Percentiles rank a stretch among this genome's conserved stretches.
phyloP scores from a whole-genome alignment of 805 yeast genomes.

The Novakomyces olei region DNA sequence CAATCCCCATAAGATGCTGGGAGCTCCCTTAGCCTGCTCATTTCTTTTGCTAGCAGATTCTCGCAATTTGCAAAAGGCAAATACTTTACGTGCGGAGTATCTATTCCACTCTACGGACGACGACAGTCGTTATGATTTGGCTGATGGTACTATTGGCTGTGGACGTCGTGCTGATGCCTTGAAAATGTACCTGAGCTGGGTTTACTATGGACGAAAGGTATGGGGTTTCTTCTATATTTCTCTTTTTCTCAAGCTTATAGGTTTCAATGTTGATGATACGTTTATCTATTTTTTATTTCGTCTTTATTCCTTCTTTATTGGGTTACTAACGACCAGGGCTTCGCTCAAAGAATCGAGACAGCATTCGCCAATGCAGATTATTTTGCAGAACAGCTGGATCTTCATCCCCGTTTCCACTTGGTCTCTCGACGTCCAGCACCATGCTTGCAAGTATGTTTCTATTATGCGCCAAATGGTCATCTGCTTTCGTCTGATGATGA shows the following conservation, averaged over 20 bases:
- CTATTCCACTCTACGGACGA: conserved; percentile 43
- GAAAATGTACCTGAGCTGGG: conserved; percentile 61
- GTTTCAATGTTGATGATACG: too few species aligned
- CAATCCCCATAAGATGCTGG: conserved; percentile 74
- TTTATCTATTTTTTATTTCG: conserved; percentile 4
- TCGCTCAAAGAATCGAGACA: conserved; percentile 43
- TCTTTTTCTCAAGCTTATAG: too few species aligned
- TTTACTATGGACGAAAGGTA: conserved; percentile 51
- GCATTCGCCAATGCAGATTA: conserved; percentile 46
- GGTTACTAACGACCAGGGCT: too few species aligned
- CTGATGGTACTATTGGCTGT: conserved; percentile 83
- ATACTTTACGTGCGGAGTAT: conserved; percentile 61
- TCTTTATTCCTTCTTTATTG: background rate
- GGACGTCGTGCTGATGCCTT: conserved; percentile 69
- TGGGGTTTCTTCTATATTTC: too few species aligned
- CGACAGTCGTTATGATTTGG: conserved; percentile 42
- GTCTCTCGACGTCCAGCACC: conserved; percentile 42
- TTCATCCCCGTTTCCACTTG: conserved; percentile 27
- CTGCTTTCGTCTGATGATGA: conserved; percentile 13
- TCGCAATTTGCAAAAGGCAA: conserved; percentile 40
- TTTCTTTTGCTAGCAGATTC: conserved; percentile 54
- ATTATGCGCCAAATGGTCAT: conserved; percentile 29
- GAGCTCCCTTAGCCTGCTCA: conserved; percentile 49
- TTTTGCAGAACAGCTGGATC: conserved; percentile 26
- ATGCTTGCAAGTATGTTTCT: conserved; percentile 68